Percentiles rank a stretch among this genome's conserved stretches.
Conservation (phyloP, 2,329 filamentous ascomycete species). For the Ploettnerulaceae sp. region DNA sequence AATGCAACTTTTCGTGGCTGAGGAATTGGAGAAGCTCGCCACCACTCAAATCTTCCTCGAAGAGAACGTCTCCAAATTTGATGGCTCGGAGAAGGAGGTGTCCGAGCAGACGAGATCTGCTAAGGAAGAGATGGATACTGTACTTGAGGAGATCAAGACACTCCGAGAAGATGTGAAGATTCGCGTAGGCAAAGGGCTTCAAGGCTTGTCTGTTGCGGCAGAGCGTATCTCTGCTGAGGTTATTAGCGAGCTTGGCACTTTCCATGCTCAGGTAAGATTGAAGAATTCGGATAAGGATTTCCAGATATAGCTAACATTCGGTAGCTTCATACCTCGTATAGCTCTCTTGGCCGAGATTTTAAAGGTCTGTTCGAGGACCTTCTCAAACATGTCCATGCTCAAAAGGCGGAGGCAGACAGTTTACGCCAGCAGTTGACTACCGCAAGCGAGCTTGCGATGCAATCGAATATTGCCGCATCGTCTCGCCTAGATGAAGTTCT, state of each 20-base stretch:
- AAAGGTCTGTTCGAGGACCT: conserved; percentile 80
- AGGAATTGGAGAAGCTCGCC: conserved; percentile 68
- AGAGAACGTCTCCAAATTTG: conserved; percentile 63
- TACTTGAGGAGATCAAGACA: conserved; percentile 87
- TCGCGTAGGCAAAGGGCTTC: conserved; percentile 77
- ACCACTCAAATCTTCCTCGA: conserved; percentile 66
- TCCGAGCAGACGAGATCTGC: conserved; percentile 63
- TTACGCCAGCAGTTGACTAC: conserved; percentile 67
- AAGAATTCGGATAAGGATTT: not conserved
- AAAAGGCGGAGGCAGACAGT: conserved; percentile 70
- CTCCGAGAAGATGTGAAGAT: conserved; percentile 83
- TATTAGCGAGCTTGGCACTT: conserved; percentile 75
- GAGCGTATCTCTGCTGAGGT: conserved; percentile 88
- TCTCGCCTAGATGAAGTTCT: conserved; percentile 63
- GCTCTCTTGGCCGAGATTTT: conserved; percentile 77
- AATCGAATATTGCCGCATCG: conserved; percentile 64
- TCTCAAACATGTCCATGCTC: conserved; percentile 65
- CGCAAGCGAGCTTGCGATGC: conserved; percentile 63
- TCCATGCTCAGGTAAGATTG: conserved; percentile 60
- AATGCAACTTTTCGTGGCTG: conserved; percentile 71
- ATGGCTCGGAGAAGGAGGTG: conserved; percentile 62
- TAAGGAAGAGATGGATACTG: conserved; percentile 82
- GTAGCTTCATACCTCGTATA: conserved; percentile 79
- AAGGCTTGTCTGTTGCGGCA: conserved; percentile 76
- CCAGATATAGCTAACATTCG: conserved; percentile 21